phyloP scores from a whole-genome alignment of 306 rosid genomes.

The peach (Prunus persica) region DNA sequence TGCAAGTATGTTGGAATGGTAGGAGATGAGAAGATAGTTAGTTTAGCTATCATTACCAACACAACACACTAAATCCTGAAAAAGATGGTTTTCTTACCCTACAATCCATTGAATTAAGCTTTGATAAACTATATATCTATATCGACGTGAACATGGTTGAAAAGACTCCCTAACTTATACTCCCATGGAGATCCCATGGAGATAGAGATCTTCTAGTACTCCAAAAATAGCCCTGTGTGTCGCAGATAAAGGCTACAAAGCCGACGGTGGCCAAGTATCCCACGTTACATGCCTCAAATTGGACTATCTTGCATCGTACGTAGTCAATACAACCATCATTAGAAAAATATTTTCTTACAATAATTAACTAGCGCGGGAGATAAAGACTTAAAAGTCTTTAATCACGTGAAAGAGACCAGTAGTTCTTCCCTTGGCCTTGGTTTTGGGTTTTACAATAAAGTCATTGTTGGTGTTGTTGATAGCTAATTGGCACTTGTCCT shows the following conservation, averaged over 20 bases:
- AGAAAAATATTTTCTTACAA: neutral
- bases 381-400: neutral
- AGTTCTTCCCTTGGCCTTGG: neutral
- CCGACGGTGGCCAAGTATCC: constrained; percentile 11
- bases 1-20: too few species aligned
- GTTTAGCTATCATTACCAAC: too few species aligned
- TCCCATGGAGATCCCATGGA: too few species aligned
- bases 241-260: constrained; percentile 15
- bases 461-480: neutral
- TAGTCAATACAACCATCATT: constrained; percentile 10
- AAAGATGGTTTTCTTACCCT: neutral
- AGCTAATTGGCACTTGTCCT: neutral
- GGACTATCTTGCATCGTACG: neutral
- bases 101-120: neutral
- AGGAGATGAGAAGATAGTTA: too few species aligned
- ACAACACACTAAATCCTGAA: neutral
- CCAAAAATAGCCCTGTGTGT: constrained; percentile 12
- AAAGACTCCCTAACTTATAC: neutral
- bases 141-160: neutral
- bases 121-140: too few species aligned
- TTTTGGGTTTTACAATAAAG: neutral
- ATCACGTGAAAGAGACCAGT: neutral
- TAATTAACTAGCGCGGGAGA: neutral
- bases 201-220: neutral
- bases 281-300: neutral